Evolutionary conservation across 2,329 filamentous ascomycete species (phyloP).

Genomic region (Dothistroma pini): DNA sequence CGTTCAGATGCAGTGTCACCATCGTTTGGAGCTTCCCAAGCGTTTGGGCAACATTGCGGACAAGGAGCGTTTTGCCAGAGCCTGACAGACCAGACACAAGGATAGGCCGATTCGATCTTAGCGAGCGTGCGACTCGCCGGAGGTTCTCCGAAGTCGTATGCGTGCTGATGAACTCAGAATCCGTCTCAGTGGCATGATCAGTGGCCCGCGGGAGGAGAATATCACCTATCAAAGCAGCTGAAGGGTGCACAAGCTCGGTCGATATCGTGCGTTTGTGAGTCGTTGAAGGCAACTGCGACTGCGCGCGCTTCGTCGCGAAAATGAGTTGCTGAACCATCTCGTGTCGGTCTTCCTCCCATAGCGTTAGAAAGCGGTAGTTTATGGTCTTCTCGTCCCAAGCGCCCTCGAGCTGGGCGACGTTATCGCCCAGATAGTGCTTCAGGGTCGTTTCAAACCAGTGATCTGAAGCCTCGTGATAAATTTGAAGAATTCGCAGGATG

Average conservation of each 20-base stretch:
- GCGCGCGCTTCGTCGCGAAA: neutral
- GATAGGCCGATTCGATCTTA: constrained; percentile 68
- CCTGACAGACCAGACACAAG: constrained; percentile 80
- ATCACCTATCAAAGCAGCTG: constrained; percentile 61
- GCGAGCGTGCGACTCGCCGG: constrained; percentile 60
- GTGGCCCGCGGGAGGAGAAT: constrained; percentile 59
- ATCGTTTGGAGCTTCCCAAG: constrained; percentile 76
- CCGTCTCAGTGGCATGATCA: neutral
- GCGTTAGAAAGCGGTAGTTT: constrained; percentile 71
- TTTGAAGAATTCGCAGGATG: constrained; percentile 74
- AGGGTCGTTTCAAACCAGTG: constrained; percentile 70
- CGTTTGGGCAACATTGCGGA: constrained; percentile 75
- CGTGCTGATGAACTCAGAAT: constrained; percentile 61
- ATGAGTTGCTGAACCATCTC: constrained; percentile 27
- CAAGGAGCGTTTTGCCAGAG: constrained; percentile 83
- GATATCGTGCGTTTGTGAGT: constrained; percentile 15
- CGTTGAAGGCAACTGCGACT: neutral
- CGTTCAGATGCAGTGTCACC: constrained; percentile 93
- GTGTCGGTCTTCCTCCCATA: constrained; percentile 61
- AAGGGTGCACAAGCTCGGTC: constrained; percentile 22
- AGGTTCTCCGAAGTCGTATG: constrained; percentile 71
- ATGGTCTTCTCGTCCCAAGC: constrained; percentile 71
- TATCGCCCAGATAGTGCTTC: constrained; percentile 57
- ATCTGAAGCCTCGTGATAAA: constrained; percentile 77
- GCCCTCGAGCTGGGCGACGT: constrained; percentile 52